Evolutionary conservation across 768 basidiomycete genomes (phyloP), one percentile per base, ranked within the genome.

Genomic region (Psilocybe tampanensis): DNA sequence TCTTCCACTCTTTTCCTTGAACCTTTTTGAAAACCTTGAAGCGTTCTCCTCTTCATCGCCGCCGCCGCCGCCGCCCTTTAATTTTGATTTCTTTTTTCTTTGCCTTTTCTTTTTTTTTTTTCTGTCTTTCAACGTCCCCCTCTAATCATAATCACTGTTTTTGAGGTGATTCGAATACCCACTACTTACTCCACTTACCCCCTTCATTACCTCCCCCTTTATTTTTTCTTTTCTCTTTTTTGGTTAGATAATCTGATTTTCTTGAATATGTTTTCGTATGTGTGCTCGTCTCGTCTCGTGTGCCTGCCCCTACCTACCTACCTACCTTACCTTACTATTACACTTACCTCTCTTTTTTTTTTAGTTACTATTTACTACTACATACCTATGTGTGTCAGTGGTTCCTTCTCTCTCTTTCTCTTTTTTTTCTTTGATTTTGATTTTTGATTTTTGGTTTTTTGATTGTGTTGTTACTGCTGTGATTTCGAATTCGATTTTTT

Each of bases 41-140:
- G n/a, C n/a, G n/a, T n/a, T n/a, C n/a, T n/a, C n/a, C n/a, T n/a
- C n/a, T n/a, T n/a, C n/a, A n/a, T n/a, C n/a, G n/a, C n/a, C n/a
- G n/a, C n/a, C n/a, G n/a, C n/a, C n/a, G n/a, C n/a, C n/a, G 54
- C 65, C 62, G 60, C 63, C 62, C 59, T 62, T 45, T 68, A 60
- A 51, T 66, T 54, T 54, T 61, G 54, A 15, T 54, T 21, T 48
- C 29, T 52, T 39, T 55, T 22, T 26, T 58, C 33, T 53, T 58
- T 44, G 15, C n/a, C 44, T 54, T 22, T 34, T 59, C 32, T 50
- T 26, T 24, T 23, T 51, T 53, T 43, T 56, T 47, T n/a, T 24
- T 36, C 32, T 49, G 26, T 53, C 29, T 45, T 19, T 54, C 18
- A n/a, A n/a, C 53, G 56, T 43, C 21, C 22, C 24, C n/a, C n/a